Percentiles rank a stretch among this genome's conserved stretches.
Conservation (phyloP, 495 filamentous ascomycete genomes). For the Pyrenula aspistea region DNA sequence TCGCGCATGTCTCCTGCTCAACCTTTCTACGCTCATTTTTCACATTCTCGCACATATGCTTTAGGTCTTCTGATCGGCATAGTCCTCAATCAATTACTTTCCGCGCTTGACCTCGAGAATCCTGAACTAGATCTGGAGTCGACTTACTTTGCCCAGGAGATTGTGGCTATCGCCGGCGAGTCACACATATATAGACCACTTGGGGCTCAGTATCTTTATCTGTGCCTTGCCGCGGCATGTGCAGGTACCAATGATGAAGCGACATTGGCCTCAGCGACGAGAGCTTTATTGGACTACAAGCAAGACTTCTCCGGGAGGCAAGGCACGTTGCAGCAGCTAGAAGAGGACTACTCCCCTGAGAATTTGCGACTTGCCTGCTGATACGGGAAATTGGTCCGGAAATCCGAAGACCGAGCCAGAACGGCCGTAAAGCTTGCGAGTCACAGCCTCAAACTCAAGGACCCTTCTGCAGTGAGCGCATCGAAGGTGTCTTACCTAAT, state of each 20-base stretch:
- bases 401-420: no score
- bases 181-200: conserved; percentile 19
- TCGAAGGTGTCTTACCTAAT: background rate
- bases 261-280: conserved; percentile 7
- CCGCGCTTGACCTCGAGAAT: conserved; percentile 10
- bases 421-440: no score
- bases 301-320: conserved; percentile 11
- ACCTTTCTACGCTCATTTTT: conserved; percentile 11
- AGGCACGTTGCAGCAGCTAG: no score
- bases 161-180: conserved; percentile 15
- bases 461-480: background rate
- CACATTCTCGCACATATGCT: conserved; percentile 22
- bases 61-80: conserved; percentile 18
- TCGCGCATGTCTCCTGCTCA: conserved; percentile 10
- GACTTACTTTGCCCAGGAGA: conserved; percentile 14
- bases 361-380: no score
- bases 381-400: no score
- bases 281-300: conserved; percentile 15
- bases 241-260: conserved; percentile 11
- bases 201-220: conserved; percentile 19
- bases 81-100: conserved; percentile 22
- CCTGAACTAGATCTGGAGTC: conserved; percentile 10
- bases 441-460: no score
- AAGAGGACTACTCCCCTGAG: no score
- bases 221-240: conserved; percentile 19